These are phyloP conservation scores for Xerocomus brunneocitrinus DNA, from an alignment of 768 basidiomycete species.

Conservation along the genomic window DNA sequence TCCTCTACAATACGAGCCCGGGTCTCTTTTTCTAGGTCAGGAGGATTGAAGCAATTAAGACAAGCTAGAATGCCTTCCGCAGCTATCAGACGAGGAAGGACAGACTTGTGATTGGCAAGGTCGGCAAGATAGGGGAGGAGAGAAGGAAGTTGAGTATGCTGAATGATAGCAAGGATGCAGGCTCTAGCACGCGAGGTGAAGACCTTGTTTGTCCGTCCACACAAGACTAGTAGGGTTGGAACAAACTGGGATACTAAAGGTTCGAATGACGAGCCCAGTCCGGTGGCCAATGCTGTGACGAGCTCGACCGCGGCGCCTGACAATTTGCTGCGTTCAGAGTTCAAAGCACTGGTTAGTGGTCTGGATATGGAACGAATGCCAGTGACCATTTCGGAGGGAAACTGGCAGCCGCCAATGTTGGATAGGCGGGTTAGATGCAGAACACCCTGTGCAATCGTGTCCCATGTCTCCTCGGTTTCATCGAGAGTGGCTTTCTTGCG, in stretches of 20 bases:
- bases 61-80: slow-evolving; percentile 62
- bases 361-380: slow-evolving; percentile 49
- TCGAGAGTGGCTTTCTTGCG: slow-evolving; percentile 40
- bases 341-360: slow-evolving; percentile 54
- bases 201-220: slow-evolving; percentile 75
- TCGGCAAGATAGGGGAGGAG: slow-evolving; percentile 59
- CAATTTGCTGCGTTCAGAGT: slow-evolving; percentile 70
- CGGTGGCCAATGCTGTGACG: slow-evolving; percentile 47
- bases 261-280: slow-evolving; percentile 60
- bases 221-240: slow-evolving; percentile 62
- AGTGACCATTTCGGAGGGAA: slow-evolving; percentile 46
- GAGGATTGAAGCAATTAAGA: slow-evolving; percentile 73
- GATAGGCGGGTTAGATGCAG: slow-evolving; percentile 43
- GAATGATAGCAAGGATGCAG: slow-evolving; percentile 57
- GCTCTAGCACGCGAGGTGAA: slow-evolving; percentile 60
- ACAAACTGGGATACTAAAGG: slow-evolving; percentile 62
- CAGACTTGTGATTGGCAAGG: slow-evolving; percentile 61
- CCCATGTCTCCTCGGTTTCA: slow-evolving; percentile 83
- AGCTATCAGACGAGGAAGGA: slow-evolving; percentile 56
- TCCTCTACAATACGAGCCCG: slow-evolving; percentile 64
- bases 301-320: slow-evolving; percentile 66
- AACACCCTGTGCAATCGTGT: slow-evolving; percentile 53
- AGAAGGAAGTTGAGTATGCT: slow-evolving; percentile 60
- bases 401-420: slow-evolving; percentile 49
- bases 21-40: slow-evolving; percentile 67